Percentiles rank a stretch among this genome's conserved stretches.
These are phyloP conservation scores for Astrephomene gubernaculifera DNA, from an alignment of 139 green algal genomes.

Conservation along the genomic window DNA sequence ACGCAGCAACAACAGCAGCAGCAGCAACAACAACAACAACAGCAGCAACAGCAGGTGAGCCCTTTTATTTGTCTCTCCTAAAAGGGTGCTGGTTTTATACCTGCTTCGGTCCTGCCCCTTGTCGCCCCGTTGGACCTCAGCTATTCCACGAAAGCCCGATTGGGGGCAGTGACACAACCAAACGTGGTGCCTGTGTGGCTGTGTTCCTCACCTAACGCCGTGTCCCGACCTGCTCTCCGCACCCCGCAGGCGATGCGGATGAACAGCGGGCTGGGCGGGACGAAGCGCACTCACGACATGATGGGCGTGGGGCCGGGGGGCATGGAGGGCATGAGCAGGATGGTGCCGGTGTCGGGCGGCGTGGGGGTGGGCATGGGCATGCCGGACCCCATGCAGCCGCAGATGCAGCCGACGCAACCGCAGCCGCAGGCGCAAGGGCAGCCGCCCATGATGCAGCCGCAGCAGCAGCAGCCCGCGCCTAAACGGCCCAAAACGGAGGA, in stretches of 20 bases:
- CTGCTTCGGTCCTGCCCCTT: too few species aligned
- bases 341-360: constrained; percentile 27
- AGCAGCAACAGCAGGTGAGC: neutral
- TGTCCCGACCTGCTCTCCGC: neutral
- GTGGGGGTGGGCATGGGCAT: constrained; percentile 23
- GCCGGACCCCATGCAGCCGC: constrained; percentile 56
- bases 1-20: constrained; percentile 17
- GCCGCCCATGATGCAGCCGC: neutral
- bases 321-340: constrained; percentile 5
- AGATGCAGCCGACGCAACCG: constrained; percentile 50
- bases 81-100: too few species aligned
- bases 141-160: too few species aligned
- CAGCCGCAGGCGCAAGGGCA: constrained; percentile 21
- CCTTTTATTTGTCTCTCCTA: neutral
- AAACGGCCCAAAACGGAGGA: constrained; percentile 42
- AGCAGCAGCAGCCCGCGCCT: constrained; percentile 11
- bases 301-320: constrained; percentile 9
- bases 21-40: constrained; percentile 5
- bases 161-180: too few species aligned
- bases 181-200: too few species aligned
- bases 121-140: too few species aligned
- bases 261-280: constrained; percentile 22
- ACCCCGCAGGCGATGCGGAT: constrained; percentile 11
- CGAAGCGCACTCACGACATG: constrained; percentile 40
- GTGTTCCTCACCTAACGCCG: too few species aligned